Evolutionary conservation across 768 basidiomycete species (phyloP), one percentile per base, ranked within the genome.

Genomic region (Lenzites betulinus): DNA sequence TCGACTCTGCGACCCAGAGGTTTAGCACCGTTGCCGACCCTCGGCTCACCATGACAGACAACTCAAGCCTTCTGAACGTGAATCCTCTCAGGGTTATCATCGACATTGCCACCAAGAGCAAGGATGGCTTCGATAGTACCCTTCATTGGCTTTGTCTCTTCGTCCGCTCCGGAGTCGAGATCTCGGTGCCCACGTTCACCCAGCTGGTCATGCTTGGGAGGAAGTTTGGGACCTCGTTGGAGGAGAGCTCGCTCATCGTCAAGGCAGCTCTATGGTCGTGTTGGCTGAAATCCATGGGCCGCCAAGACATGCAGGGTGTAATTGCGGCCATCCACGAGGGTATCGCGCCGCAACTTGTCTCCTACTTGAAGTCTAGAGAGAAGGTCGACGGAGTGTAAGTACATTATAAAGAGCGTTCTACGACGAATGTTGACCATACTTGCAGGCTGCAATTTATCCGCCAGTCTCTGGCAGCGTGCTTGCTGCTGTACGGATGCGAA

Each of bases 401-500:
- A 22, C 9, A 16, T 7, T 18, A 1, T 39, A 20, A 4, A 12
- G 23, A 16, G 9, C 22, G n/a, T 16, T 18, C 1, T 1, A 8
- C 4, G 15, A 20, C 15, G 38, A 3, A 56, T 38, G 57, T 41
- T 5, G 15, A 23, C 23, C 20, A 2, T 13, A 6, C 26, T 52
- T 41, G 1, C 42, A 58, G 62, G 12, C 12, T 61, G 3, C 64
- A 46, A 30, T 49, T 90, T 59, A 79, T 92, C 49, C 81, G 86
- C 6, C 76, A 79, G n/a, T 86, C 85, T 2, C 69, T 92, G 28
- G 82, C 81, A 16, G 74, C 79, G 11, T 89, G 84, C 70, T 75
- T 90, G 39, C 71, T 89, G 2, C 67, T 89, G 25, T 89, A 85
- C 65, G 90, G 90, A 7, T 90, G 86, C 64, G 84, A 87, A 46